Base-by-base conservation (phyloP, 2,329 filamentous ascomycete species). In the Hypoxylon sp. region DNA sequence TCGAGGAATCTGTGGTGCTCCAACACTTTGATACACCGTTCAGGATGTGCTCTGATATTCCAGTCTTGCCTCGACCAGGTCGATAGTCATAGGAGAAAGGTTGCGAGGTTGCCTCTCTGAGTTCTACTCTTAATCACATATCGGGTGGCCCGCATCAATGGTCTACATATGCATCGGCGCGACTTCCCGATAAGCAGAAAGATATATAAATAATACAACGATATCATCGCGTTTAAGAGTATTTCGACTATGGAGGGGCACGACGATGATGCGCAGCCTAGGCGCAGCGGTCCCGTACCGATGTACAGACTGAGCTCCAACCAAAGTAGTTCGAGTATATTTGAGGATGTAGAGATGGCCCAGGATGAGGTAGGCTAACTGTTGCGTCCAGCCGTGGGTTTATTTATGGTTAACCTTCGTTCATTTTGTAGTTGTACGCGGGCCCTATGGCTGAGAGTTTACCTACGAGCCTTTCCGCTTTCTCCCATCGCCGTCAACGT, bases 271-370 rank as follows among this genome's bases (percentile, higher is more conserved):
- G 72, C 72, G 65, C 72, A 61, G 38, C 52, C 67, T 34, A 41
- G 61, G 50, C 74, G 72, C 65, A 63, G 51, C 45, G 69, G 64
- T 17, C 65, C 65, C 21, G 51, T 74, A 17, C 59, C 77, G 56
- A 77, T 92, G 68, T 93, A 93, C 79, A 84, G 90, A 59, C 84
- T 91, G 60, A 85, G 85, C 71, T 91, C 90, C 56, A 93, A 93
- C 75, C 84, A 89, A 74, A 93, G 91, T 81, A 89, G 86, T 80
- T 85, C 90, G 36, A 97, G 93, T 80, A 90, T 98, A 73, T 91
- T 97, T 74, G 93, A 93, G 72, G 93, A 97, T 80, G 94, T 98
- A n/a, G 95, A 98, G 79, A 98, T 99, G 96, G 95, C 96, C 19
- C 93, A 97, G 56, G 93, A 97, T 78, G 95, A 98, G 87, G 93